Conservation (phyloP, 2,329 filamentous ascomycete species). For the Pseudogymnoascus sp. region DNA sequence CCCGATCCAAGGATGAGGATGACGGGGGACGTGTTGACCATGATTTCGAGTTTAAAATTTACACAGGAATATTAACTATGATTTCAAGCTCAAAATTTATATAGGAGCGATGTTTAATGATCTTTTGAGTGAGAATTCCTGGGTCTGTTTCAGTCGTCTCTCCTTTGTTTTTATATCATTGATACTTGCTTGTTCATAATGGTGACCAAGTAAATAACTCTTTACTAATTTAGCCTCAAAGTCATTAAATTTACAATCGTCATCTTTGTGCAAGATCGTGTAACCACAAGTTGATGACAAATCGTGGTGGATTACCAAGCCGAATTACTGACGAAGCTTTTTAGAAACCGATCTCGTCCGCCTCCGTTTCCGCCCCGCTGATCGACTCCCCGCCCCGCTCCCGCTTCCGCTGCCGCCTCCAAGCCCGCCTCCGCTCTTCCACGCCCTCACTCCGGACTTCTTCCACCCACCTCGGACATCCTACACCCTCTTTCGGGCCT, state of each 20-base stretch:
- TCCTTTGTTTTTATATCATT: neutral
- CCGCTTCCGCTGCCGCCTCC: neutral
- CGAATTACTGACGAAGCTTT: neutral
- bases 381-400: neutral
- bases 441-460: neutral
- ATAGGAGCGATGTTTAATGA: neutral
- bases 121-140: no score
- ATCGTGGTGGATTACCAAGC: neutral
- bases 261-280: neutral
- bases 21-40: conserved; percentile 15
- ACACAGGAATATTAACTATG: neutral
- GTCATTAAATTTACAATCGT: neutral
- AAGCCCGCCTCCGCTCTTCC: neutral
- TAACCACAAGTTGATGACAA: neutral
- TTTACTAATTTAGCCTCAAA: neutral
- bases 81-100: neutral
- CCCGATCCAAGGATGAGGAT: conserved; percentile 36
- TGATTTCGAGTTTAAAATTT: neutral
- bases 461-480: neutral
- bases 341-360: neutral
- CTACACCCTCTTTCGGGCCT: neutral
- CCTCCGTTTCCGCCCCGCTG: neutral
- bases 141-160: neutral
- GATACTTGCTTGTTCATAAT: neutral
- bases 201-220: neutral